Evolutionary conservation across 2,329 filamentous ascomycete species (phyloP), one percentile per base, ranked within the genome.

Genomic region (Venturia nashicola): DNA sequence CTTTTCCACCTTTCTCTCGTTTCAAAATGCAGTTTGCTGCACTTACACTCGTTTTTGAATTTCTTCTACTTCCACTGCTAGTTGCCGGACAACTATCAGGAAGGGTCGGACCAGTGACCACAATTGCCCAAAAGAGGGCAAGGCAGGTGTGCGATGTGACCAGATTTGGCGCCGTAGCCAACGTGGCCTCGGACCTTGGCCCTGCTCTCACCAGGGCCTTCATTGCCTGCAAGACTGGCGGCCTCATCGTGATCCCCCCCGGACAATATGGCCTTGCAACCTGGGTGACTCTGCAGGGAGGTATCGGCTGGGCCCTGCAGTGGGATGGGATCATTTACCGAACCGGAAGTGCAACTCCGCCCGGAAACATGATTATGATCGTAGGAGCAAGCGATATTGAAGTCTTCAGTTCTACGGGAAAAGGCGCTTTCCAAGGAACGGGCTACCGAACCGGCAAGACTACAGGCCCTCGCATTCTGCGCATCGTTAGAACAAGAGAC

Each of bases 301-400:
- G 81, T 18, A 75, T 72, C 14, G 77, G 73, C 11, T 80, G 77
- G 74, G 80, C 79, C 2, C 70, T 83, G 18, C 79, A 82, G 67
- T 73, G 83, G 46, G 81, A 83, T 68, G 81, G 81, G 23, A 76
- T 74, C 36, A 80, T 84, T 65, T 79, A 79, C 68, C 77, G 81
- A 0, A 80, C 76, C n/a, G 79, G 80, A 7, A 78, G 75, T 6
- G 76, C 69, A n/a, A n/a, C n/a, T n/a, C n/a, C n/a, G 6, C 76
- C 70, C 7, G 80, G 80, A 2, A 82, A 83, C 66, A 83, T 83
- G 81, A 77, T 83, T 66, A 75, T 78, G 65, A 75, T 83, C 62
- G 73, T 79, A 66, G 76, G 80, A 65, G 74, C 75, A 9, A 75
- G 71, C 62, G 80, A 83, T 68, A 82, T 83, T 62, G 81, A 83